phyloP scores from a whole-genome alignment of 108 stramenopile genomes.

The Nannochloropsis salina region DNA sequence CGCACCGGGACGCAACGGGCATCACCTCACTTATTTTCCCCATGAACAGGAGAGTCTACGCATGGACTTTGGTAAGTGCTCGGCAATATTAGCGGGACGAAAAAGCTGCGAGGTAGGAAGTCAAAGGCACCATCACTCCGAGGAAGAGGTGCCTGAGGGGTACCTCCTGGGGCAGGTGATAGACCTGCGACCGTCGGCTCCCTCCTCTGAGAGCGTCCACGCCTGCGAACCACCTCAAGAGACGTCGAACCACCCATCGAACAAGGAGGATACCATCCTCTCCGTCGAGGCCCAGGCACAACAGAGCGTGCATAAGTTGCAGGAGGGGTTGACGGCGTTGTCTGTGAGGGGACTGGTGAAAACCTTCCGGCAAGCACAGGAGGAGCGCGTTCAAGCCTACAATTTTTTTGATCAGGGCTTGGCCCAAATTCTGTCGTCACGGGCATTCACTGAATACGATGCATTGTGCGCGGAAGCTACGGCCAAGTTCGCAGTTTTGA shows the following conservation, averaged over 20 bases:
- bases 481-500: conserved; percentile 6
- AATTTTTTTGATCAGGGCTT: neutral
- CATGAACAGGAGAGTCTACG: too few relatives aligned
- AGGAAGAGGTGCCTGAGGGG: neutral
- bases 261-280: neutral
- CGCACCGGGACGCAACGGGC: too few relatives aligned
- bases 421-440: neutral
- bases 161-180: neutral
- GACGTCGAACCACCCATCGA: too few relatives aligned
- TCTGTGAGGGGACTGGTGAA: neutral
- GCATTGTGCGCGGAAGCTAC: conserved; percentile 1
- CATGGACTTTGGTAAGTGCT: neutral
- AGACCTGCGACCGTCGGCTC: neutral
- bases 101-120: neutral
- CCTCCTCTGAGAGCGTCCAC: neutral
- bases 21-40: too few relatives aligned
- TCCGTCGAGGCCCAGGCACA: neutral
- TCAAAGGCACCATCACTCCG: neutral
- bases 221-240: too few relatives aligned
- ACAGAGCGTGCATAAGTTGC: neutral
- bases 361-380: neutral
- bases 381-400: conserved; percentile 2
- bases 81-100: neutral
- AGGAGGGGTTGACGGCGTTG: neutral
- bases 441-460: conserved; percentile 20